Conservation (phyloP, 345 rosid species). For the Stellera chamaejasme region DNA sequence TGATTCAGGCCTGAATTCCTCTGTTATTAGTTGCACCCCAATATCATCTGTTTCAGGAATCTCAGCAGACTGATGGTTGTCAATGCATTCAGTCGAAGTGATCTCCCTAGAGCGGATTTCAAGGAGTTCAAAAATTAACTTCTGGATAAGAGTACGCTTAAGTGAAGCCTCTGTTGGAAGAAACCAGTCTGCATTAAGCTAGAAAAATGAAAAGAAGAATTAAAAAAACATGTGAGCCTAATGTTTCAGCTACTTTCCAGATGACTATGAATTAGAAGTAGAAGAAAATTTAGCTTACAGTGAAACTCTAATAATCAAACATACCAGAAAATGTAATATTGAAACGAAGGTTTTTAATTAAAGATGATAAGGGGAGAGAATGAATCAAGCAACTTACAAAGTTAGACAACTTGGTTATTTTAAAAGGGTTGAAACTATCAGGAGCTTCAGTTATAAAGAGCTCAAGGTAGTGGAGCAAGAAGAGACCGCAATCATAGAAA, state of each 20-base stretch:
- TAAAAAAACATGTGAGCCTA: slow-evolving; percentile 3
- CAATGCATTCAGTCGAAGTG: slow-evolving; percentile 23
- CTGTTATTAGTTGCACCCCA: slow-evolving; percentile 30
- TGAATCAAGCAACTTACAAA: slow-evolving; percentile 59
- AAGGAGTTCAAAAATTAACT: slow-evolving; percentile 63
- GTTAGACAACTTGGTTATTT: slow-evolving; percentile 47
- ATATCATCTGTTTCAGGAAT: slow-evolving; percentile 35
- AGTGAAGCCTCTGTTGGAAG: slow-evolving; percentile 84
- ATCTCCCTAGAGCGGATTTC: slow-evolving; percentile 37
- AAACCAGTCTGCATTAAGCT: slow-evolving; percentile 88
- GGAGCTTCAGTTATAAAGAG: slow-evolving; percentile 86
- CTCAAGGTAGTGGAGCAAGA: slow-evolving; percentile 93
- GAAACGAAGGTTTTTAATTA: neutral
- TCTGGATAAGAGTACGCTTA: slow-evolving; percentile 82
- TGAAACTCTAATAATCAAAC: too few relatives aligned
- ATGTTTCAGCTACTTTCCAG: slow-evolving; percentile 5
- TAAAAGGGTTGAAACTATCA: slow-evolving; percentile 60
- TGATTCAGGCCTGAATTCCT: slow-evolving; percentile 29
- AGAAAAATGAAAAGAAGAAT: slow-evolving; percentile 18
- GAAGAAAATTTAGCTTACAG: too few relatives aligned
- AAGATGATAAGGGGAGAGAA: neutral
- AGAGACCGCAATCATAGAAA: slow-evolving; percentile 90
- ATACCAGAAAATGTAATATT: neutral
- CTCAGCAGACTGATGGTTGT: slow-evolving; percentile 31
- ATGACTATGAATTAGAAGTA: slow-evolving; percentile 1